These are phyloP conservation scores for Geotrichum aggregatum DNA, from an alignment of 1,139 yeast genomes.

Conservation along the genomic window DNA sequence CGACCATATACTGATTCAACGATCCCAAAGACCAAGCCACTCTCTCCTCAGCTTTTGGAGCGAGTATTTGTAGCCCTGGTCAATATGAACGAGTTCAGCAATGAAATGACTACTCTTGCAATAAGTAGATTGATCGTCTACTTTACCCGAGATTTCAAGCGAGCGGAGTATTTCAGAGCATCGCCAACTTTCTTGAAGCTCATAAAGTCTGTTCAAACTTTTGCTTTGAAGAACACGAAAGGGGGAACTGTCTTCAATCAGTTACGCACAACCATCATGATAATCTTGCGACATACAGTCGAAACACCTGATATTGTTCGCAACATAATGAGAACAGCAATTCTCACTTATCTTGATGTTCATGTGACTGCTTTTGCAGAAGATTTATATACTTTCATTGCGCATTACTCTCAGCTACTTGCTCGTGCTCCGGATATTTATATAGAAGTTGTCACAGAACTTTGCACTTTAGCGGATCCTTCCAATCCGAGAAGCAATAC, in stretches of 20 bases:
- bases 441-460: conserved; percentile 49
- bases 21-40: conserved; percentile 18
- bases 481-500: conserved; percentile 27
- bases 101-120: conserved; percentile 49
- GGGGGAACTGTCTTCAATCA: conserved; percentile 28
- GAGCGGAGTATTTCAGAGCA: conserved; percentile 43
- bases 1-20: conserved; percentile 2
- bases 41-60: conserved; percentile 39
- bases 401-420: conserved; percentile 54
- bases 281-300: conserved; percentile 63
- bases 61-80: conserved; percentile 47
- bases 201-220: conserved; percentile 32
- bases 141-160: conserved; percentile 47
- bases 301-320: conserved; percentile 56
- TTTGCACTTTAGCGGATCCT: conserved; percentile 30
- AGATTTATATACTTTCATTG: conserved; percentile 52
- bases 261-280: conserved; percentile 34
- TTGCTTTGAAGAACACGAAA: conserved; percentile 23
- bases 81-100: conserved; percentile 41
- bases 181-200: conserved; percentile 44
- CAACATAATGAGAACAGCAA: conserved; percentile 43
- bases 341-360: conserved; percentile 39
- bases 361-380: conserved; percentile 32
- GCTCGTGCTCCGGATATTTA: conserved; percentile 57
- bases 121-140: conserved; percentile 52